Evolutionary conservation across 768 basidiomycete genomes (phyloP), one percentile per base, ranked within the genome.

Genomic region (Tulasnella sp.): DNA sequence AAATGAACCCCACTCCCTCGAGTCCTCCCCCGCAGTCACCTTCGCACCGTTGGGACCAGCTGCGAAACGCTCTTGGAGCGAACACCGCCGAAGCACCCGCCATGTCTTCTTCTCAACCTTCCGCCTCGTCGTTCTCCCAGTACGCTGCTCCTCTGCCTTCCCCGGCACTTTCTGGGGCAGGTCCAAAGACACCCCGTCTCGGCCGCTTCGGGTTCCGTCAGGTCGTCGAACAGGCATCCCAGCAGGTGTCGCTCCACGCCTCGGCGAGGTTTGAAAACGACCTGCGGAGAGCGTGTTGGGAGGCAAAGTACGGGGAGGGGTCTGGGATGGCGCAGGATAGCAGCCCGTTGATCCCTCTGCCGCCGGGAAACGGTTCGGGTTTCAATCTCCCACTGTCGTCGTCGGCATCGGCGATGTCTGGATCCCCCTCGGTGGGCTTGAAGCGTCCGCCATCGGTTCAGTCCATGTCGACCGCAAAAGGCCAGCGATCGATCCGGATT

Each of bases 211-310:
- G 77, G 1, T 79, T 83, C 61, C 73, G 74, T 45, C 80, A 84
- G 21, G 77, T 83, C 11, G 82, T 84, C 0, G 83, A 85, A 32
- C 74, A 79, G 56, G 82, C 72, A 2, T 46, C 55, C 15, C 75
- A 74, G 25, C 80, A 78, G 53, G 70, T 72, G 37, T 69, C 70
- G 17, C 67, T 71, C 0, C 77, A 80, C 40, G 76, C 80, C 46
- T 67, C 69, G 14, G 72, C 71, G 12, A 74, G 71, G 62, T 75
- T 84, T 48, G 71, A 75, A 3, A 74, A 76, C 52, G 82, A 83
- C 34, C 69, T 86, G 2, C 69, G 74, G 59, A 75, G 70, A 57
- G 75, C 80, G 2, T 83, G 79, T 63, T 75, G 74, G 69, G 67
- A 71, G 12, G 73, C 75, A 31, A 73, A 78, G n/a, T 75, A 74